These are phyloP conservation scores for Papiliotrema terrestris DNA, from an alignment of 1,284 basidiomycete species.

Conservation along the genomic window DNA sequence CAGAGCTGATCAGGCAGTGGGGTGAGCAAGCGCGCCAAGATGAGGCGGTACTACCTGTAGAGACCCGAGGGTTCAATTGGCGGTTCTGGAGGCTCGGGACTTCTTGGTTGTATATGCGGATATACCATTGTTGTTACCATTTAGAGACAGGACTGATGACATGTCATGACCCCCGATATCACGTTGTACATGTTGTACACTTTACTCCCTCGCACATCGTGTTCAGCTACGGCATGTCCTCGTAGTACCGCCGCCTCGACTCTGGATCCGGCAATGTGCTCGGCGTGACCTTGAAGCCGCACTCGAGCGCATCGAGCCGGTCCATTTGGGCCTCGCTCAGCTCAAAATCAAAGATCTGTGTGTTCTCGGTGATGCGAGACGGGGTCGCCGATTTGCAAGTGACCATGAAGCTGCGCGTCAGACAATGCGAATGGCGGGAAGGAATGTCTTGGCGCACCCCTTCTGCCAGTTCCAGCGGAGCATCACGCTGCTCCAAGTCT, in stretches of 20 bases:
- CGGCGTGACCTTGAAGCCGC: slow-evolving; percentile 2
- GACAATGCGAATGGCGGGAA: background rate
- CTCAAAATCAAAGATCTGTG: slow-evolving; percentile 8
- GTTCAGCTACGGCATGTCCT: slow-evolving; percentile 5
- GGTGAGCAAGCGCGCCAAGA: background rate
- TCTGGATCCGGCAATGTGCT: background rate
- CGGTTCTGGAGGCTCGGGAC: background rate
- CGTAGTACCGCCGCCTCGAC: slow-evolving; percentile 1
- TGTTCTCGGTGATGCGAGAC: slow-evolving; percentile 6
- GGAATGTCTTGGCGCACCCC: background rate
- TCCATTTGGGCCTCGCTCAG: slow-evolving; percentile 2
- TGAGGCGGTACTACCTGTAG: slow-evolving; percentile 9
- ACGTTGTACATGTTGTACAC: no score
- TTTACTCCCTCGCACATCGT: no score
- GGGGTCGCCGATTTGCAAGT: slow-evolving; percentile 9
- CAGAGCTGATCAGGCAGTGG: background rate
- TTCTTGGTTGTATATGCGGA: background rate
- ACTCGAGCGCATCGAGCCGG: slow-evolving; percentile 3
- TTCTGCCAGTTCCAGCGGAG: slow-evolving; percentile 6
- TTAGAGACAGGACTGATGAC: background rate
- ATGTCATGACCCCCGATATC: background rate
- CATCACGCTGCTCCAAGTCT: slow-evolving; percentile 5
- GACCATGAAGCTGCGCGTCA: slow-evolving; percentile 3
- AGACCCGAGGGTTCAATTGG: background rate
- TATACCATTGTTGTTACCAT: background rate